Conservation (phyloP, 768 basidiomycete genomes). For the Mycena rebaudengoi region DNA sequence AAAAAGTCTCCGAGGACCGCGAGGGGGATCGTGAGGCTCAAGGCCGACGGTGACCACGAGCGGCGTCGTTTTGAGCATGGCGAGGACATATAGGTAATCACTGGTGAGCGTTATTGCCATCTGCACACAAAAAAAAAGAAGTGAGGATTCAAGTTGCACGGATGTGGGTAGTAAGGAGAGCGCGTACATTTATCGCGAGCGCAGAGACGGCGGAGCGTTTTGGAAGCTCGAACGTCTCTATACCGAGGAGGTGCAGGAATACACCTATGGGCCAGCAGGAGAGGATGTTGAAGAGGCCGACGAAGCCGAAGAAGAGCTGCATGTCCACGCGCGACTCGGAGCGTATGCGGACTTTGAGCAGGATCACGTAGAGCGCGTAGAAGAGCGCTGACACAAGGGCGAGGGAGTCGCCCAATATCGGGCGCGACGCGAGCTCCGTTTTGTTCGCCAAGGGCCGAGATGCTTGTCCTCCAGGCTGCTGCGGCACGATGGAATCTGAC, state of each 20-base stretch:
- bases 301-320: conserved; percentile 95
- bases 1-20: conserved; percentile 86
- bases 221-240: conserved; percentile 82
- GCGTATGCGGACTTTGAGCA: conserved; percentile 88
- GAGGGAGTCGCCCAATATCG: conserved; percentile 80
- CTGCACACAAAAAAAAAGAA: conserved; percentile 43
- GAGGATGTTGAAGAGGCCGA: conserved; percentile 86
- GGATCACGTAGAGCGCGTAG: conserved; percentile 88
- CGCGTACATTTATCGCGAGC: conserved; percentile 62
- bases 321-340: conserved; percentile 88
- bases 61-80: conserved; percentile 97
- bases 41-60: conserved; percentile 91
- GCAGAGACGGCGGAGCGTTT: conserved; percentile 53
- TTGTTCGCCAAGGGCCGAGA: conserved; percentile 17
- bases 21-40: conserved; percentile 93
- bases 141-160: conserved; percentile 25
- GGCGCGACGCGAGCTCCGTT: conserved; percentile 39
- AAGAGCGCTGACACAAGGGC: conserved; percentile 88
- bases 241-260: conserved; percentile 74
- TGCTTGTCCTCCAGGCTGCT: conserved; percentile 20
- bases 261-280: conserved; percentile 80
- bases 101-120: conserved; percentile 86
- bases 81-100: conserved; percentile 86
- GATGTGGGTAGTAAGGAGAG: conserved; percentile 2
- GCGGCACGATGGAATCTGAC: conserved; percentile 69